Conservation (phyloP, 495 filamentous ascomycete genomes). For the Extremus antarcticus region DNA sequence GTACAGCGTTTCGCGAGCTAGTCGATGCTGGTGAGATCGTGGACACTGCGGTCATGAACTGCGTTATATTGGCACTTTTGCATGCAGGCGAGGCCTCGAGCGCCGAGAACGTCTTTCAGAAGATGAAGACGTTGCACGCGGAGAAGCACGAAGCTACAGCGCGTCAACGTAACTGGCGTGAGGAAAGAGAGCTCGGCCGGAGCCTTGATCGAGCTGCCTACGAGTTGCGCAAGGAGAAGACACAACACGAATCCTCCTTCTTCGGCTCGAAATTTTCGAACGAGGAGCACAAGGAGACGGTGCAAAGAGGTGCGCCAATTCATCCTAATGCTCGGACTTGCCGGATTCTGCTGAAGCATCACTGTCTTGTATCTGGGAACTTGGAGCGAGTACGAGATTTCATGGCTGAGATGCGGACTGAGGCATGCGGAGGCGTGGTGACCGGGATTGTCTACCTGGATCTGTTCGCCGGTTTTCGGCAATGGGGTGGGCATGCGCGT, state of each 20-base stretch:
- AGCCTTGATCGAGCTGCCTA: constrained; percentile 36
- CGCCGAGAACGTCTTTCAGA: constrained; percentile 67
- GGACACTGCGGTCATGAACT: constrained; percentile 78
- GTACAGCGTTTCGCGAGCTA: constrained; percentile 61
- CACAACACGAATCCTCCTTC: constrained; percentile 35
- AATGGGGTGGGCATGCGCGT: constrained; percentile 51
- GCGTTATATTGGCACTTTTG: constrained; percentile 67
- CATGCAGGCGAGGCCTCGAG: constrained; percentile 56
- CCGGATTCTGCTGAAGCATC: constrained; percentile 45
- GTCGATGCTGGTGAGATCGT: constrained; percentile 75
- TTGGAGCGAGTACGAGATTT: constrained; percentile 44
- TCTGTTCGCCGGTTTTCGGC: constrained; percentile 64
- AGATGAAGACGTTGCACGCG: constrained; percentile 55
- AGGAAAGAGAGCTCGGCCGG: constrained; percentile 26
- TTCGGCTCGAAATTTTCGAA: constrained; percentile 9
- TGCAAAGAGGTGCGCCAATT: constrained; percentile 45
- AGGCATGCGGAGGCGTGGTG: not conserved
- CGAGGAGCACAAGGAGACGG: constrained; percentile 25
- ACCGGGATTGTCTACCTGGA: constrained; percentile 27
- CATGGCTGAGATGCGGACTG: constrained; percentile 52
- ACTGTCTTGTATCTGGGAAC: constrained; percentile 43
- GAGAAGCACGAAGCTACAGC: constrained; percentile 16
- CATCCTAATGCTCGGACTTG: constrained; percentile 56
- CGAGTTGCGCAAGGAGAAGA: constrained; percentile 44
- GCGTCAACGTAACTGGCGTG: constrained; percentile 26